phyloP scores from a whole-genome alignment of 2,329 filamentous ascomycete genomes.

The Mycocentrospora acerina region DNA sequence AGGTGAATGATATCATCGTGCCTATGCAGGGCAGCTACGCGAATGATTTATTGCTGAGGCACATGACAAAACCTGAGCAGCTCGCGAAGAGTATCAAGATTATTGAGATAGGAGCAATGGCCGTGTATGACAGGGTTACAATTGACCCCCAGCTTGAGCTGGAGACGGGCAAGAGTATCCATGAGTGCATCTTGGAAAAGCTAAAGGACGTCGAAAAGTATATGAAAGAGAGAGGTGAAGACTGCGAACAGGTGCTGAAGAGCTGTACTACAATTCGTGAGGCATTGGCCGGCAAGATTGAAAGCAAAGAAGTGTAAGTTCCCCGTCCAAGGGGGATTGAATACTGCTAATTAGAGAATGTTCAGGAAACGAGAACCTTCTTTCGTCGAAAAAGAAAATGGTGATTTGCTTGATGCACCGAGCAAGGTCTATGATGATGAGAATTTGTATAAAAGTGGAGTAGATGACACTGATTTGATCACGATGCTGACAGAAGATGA shows the following conservation, averaged over 20 bases:
- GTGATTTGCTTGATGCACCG: slow-evolving; percentile 1
- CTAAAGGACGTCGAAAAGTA: slow-evolving; percentile 21
- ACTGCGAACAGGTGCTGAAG: slow-evolving; percentile 15
- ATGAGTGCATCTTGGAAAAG: slow-evolving; percentile 10
- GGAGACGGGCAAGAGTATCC: background rate
- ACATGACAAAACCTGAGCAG: slow-evolving; percentile 24
- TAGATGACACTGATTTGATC: slow-evolving; percentile 9
- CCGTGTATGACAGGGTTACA: slow-evolving; percentile 12
- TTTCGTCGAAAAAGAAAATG: background rate
- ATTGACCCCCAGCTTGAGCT: slow-evolving; percentile 5
- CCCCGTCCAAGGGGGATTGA: background rate
- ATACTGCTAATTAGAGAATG: background rate
- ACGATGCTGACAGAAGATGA: slow-evolving; percentile 13
- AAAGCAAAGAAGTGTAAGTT: background rate
- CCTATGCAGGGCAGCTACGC: background rate
- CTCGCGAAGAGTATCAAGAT: slow-evolving; percentile 21
- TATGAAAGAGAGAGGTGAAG: slow-evolving; percentile 7
- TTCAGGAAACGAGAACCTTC: background rate
- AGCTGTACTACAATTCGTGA: slow-evolving; percentile 22
- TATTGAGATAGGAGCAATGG: slow-evolving; percentile 36
- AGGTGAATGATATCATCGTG: too few species aligned
- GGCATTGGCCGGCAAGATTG: slow-evolving; percentile 6
- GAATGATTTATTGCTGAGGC: slow-evolving; percentile 9
- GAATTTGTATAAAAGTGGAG: slow-evolving; percentile 1
- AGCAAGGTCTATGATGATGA: slow-evolving; percentile 2